Evolutionary conservation across 768 basidiomycete genomes (phyloP), one percentile per base, ranked within the genome.

Genomic region (Chlorophyllum brunneum): DNA sequence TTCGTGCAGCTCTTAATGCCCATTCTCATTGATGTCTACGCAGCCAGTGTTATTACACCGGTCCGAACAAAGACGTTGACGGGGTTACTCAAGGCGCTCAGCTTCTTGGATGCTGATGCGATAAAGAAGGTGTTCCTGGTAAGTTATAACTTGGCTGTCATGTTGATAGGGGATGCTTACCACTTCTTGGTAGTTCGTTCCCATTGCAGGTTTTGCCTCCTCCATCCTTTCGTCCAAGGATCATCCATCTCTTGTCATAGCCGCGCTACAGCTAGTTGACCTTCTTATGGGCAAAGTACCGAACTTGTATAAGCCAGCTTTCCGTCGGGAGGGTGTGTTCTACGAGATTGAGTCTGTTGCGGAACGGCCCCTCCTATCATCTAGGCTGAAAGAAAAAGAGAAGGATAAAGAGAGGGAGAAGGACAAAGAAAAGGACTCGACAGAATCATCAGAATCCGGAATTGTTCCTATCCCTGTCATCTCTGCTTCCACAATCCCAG

Each of bases 1-100:
- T 98, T 94, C 68, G 90, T 95, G 80, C 81, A 83, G 41, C 74
- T 95, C 29, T 83, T 93, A 61, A 85, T 98, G 0, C 97, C 97
- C 0, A 92, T 97, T 50, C 79, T 99, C 50, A 86, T 98, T 54
- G 97, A 98, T 61, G 95, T 99, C n/a, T 98, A 98, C 68, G 89
- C 95, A n/a, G 95, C 97, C 26, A 97, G 92, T 65, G 95, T 98
- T 23, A 84, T 86, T 43, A 82, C 86, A 0, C 83, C 90, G 2
- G 85, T 98, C 9, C 80, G 97, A 54, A 81, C 88, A 37, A 95
- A 95, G 72, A 92, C 93, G 0, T 73, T 98, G 56, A 88, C 85
- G 0, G 92, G 88, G 1, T 62, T 98, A 44, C 69, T 97, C 57
- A 97, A 98, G 66, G 93, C 95, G 2, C 83, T 95, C 51, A 88